These are phyloP conservation scores for Annona cherimola DNA, from an alignment of 164 flowering plant species.

Conservation along the genomic window DNA sequence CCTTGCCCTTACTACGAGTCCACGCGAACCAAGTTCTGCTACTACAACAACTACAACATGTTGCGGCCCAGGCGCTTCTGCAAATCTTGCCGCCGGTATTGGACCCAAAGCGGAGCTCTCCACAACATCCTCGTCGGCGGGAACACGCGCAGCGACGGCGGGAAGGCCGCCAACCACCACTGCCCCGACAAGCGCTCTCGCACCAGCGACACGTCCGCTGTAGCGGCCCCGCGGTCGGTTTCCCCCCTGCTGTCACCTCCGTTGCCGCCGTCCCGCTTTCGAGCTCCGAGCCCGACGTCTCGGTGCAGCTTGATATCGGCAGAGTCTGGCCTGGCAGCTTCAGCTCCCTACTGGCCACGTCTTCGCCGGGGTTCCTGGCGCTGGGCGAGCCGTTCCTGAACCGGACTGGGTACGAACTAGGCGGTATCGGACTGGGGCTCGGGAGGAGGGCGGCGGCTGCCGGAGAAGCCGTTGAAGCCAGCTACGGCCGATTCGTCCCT, in stretches of 20 bases:
- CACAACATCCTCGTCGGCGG: slow-evolving; percentile 71
- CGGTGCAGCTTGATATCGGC: background rate
- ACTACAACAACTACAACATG: slow-evolving; percentile 71
- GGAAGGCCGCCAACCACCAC: background rate
- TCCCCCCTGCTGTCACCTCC: background rate
- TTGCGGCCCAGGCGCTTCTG: slow-evolving; percentile 70
- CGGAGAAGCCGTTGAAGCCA: background rate
- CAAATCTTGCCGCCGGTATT: slow-evolving; percentile 62
- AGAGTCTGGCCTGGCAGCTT: slow-evolving; percentile 15
- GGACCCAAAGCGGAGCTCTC: slow-evolving; percentile 69
- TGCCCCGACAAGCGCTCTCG: slow-evolving; percentile 34
- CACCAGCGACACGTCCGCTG: background rate
- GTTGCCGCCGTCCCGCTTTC: background rate
- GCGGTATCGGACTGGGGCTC: slow-evolving; percentile 25
- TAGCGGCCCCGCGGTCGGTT: background rate
- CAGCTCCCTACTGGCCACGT: slow-evolving; percentile 24
- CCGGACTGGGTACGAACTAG: slow-evolving; percentile 23
- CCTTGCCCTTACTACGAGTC: too few species aligned
- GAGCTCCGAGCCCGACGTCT: background rate
- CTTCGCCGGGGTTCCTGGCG: slow-evolving; percentile 26
- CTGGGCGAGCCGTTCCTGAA: slow-evolving; percentile 18
- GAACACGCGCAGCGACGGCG: slow-evolving; percentile 37
- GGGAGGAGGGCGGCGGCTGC: slow-evolving; percentile 3
- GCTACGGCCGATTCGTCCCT: slow-evolving; percentile 11
- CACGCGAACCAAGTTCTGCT: slow-evolving; percentile 66